Evolutionary conservation across 345 rosid genomes (phyloP), one percentile per base, ranked within the genome.

Genomic region (Excoecaria agallocha): DNA sequence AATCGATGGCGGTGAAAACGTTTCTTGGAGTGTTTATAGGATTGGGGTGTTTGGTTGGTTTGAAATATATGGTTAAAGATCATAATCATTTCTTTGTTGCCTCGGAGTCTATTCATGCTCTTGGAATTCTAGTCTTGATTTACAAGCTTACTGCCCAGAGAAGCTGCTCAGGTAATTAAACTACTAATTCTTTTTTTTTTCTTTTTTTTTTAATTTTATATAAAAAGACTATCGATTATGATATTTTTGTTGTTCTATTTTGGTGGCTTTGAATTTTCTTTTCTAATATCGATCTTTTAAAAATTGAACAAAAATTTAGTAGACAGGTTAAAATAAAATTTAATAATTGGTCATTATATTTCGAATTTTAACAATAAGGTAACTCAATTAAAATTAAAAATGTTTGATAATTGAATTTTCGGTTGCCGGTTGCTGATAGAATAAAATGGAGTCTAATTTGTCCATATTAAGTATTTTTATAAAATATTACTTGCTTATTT

Each of bases 111-210:
- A 75, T 87, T 79, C 97, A 91, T 72, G 86, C 83, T 56, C 82
- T 81, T 61, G 97, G 94, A 60, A 87, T 91, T 79, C 13, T 84
- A 3, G 87, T 85, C 78, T 81, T 91, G 81, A 83, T 84, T 71
- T 88, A 86, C 78, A 91, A 89, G 81, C 97, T 91, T 76, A 80
- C 80, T 20, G 84, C 84, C 63, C 85, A 86, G 77, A 89, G 82
- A 69, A 84, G 85, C 25, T 88, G 94, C 61, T 86, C 97, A 17
- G 97, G 94, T 91, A 82, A n/a, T n/a, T n/a, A n/a, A 30, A 30
- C 30, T 30, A 1, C 30, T 30, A 30, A 30, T 30, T 30, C 30
- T 30, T 30, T 30, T 30, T 2, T 19, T 7, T 1, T 20, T 38
- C 37, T 8, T 54, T 56, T 56, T 3, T 66, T 67, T 24, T 61